These are phyloP conservation scores for Lipomyces japonicus DNA, from an alignment of 805 yeast species.

Conservation along the genomic window DNA sequence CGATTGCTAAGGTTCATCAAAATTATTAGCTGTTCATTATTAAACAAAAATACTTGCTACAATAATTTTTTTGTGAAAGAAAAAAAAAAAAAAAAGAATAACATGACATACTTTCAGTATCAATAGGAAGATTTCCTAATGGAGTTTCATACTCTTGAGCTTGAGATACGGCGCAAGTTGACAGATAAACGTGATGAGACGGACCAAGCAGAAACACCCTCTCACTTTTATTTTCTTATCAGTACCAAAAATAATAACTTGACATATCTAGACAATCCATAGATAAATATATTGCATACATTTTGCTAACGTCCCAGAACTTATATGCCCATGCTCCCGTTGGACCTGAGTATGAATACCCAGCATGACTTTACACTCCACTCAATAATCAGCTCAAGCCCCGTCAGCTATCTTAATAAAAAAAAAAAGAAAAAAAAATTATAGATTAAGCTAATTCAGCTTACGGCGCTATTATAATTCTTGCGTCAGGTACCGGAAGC, in stretches of 20 bases:
- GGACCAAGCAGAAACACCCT: conserved; percentile 86
- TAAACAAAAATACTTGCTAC: neutral
- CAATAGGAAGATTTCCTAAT: conserved; percentile 69
- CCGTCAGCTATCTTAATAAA: no score
- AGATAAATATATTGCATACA: conserved; percentile 30
- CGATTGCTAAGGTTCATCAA: no score
- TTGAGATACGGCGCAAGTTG: conserved; percentile 52
- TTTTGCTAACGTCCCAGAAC: conserved; percentile 57
- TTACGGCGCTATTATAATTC: conserved; percentile 56
- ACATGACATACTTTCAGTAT: conserved; percentile 41
- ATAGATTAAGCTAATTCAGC: conserved; percentile 25
- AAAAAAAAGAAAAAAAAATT: neutral
- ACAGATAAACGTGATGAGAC: conserved; percentile 82
- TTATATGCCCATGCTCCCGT: conserved; percentile 74
- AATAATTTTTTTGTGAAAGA: no score
- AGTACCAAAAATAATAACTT: no score
- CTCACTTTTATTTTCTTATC: conserved; percentile 30
- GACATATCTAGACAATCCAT: neutral
- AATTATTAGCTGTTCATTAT: neutral
- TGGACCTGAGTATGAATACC: conserved; percentile 75
- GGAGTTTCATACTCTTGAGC: conserved; percentile 73
- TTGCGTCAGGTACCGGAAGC: conserved; percentile 40
- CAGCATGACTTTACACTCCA: conserved; percentile 64
- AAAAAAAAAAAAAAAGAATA: neutral
- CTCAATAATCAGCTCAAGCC: no score